A percentile compares a stretch with the other conserved stretches of the same genome.
Conservation (phyloP, 75 land plant species). For the Pinus tabuliformis region DNA sequence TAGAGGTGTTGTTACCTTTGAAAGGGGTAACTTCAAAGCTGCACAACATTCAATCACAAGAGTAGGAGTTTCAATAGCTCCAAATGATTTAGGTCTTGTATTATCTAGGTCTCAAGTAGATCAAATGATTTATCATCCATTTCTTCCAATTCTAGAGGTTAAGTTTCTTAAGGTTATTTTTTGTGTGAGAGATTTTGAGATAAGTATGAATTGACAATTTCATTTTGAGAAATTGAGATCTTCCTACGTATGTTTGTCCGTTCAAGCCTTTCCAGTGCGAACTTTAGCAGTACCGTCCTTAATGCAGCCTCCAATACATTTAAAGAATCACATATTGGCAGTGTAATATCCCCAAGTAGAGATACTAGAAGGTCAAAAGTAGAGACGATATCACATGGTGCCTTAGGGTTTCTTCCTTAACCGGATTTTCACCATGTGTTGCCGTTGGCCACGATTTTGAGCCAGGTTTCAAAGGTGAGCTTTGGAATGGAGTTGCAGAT, state of each 20-base stretch:
- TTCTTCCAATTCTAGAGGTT: not conserved
- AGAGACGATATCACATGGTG: too few species aligned
- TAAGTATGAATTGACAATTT: not conserved
- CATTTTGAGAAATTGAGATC: not conserved
- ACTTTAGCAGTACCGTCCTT: not conserved
- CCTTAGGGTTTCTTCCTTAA: too few species aligned
- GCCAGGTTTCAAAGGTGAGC: too few species aligned
- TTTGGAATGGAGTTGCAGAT: too few species aligned
- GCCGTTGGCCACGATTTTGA: too few species aligned
- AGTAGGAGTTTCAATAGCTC: not conserved
- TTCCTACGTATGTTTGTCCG: not conserved
- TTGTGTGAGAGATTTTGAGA: not conserved
- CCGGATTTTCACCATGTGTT: too few species aligned
- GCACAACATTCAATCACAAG: not conserved
- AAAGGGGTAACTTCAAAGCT: not conserved
- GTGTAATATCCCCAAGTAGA: too few species aligned
- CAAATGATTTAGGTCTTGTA: not conserved
- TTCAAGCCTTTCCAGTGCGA: not conserved
- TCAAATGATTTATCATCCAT: not conserved
- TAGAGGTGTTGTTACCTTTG: not conserved
- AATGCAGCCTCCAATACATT: not conserved
- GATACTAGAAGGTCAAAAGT: too few species aligned
- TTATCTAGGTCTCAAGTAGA: not conserved
- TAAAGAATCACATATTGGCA: not conserved
- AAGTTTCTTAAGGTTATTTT: not conserved